phyloP scores from a whole-genome alignment of 176 grass and related monocot species.

The Aechmea fasciata region DNA sequence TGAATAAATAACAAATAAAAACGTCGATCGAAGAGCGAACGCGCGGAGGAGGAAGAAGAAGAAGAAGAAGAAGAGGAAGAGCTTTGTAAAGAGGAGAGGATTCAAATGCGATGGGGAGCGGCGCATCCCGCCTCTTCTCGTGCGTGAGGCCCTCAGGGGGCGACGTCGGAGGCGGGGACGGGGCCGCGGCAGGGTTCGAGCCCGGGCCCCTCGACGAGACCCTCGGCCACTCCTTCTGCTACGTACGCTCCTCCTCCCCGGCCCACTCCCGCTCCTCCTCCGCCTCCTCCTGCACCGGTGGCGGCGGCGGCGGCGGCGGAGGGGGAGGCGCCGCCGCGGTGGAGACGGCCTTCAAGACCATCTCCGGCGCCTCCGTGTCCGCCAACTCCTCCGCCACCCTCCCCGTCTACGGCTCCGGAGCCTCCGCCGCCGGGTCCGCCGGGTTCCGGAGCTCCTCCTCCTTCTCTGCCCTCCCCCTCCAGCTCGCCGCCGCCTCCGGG shows the following conservation, averaged over 20 bases:
- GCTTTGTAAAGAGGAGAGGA: background rate
- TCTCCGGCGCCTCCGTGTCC: slow-evolving; percentile 62
- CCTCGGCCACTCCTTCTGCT: slow-evolving; percentile 89
- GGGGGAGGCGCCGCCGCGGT: background rate
- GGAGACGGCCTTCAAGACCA: slow-evolving; percentile 27
- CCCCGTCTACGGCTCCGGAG: slow-evolving; percentile 15
- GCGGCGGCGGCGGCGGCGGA: background rate
- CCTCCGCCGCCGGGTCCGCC: slow-evolving; percentile 18
- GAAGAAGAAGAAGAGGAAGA: background rate
- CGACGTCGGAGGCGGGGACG: slow-evolving; percentile 19
- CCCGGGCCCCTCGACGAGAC: slow-evolving; percentile 59
- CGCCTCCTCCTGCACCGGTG: slow-evolving; percentile 20
- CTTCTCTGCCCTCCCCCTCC: slow-evolving; percentile 56
- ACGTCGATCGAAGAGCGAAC: background rate
- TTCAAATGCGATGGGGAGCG: slow-evolving; percentile 88
- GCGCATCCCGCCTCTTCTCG: slow-evolving; percentile 62
- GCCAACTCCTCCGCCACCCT: slow-evolving; percentile 45
- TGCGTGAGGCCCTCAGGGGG: slow-evolving; percentile 28
- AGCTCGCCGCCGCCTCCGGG: slow-evolving; percentile 29
- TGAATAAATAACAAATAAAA: background rate
- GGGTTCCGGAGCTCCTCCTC: slow-evolving; percentile 57
- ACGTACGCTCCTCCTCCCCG: slow-evolving; percentile 44
- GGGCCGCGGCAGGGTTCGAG: slow-evolving; percentile 22
- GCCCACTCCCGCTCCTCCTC: slow-evolving; percentile 44
- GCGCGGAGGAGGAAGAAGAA: slow-evolving; percentile 11